Evolutionary conservation across 1,284 basidiomycete species (phyloP).

Genomic region (Rhodotorula sp.): DNA sequence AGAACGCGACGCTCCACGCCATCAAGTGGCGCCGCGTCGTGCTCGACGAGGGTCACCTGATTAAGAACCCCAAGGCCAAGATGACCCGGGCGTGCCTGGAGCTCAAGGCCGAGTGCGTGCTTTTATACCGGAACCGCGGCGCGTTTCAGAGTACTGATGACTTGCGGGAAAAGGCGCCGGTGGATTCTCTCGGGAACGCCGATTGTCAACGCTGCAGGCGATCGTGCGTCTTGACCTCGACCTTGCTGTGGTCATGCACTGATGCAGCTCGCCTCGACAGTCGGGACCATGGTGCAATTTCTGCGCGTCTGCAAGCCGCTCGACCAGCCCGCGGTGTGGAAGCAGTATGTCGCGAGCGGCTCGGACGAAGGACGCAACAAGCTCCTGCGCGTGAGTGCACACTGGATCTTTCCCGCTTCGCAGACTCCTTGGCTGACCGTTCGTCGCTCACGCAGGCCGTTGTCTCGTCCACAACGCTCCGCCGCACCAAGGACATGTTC

Average conservation of each 20-base stretch:
- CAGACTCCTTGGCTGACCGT: constrained; percentile 5
- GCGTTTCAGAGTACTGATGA: no score
- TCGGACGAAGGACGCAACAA: constrained; percentile 4
- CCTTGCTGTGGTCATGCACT: no score
- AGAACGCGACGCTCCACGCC: constrained; percentile 63
- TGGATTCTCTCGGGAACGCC: constrained; percentile 74
- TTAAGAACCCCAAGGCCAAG: constrained; percentile 81
- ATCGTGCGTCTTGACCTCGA: constrained; percentile 48
- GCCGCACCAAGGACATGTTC: constrained; percentile 70
- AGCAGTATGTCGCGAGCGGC: constrained; percentile 65
- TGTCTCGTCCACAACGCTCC: constrained; percentile 79
- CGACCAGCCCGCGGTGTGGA: constrained; percentile 64
- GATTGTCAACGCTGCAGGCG: constrained; percentile 77
- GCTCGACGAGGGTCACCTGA: constrained; percentile 82
- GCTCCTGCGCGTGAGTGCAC: constrained; percentile 48
- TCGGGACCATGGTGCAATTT: constrained; percentile 66
- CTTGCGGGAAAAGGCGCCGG: background rate
- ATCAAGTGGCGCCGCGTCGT: constrained; percentile 83
- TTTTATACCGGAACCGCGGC: accelerated
- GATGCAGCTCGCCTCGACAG: background rate
- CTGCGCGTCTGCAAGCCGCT: constrained; percentile 76
- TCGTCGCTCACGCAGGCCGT: constrained; percentile 60
- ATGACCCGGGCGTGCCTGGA: constrained; percentile 71
- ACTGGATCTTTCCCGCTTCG: constrained; percentile 69
- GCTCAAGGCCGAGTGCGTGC: constrained; percentile 62